phyloP scores from a whole-genome alignment of 1,139 yeast species.

The Cylindricascospora bacillispora region DNA sequence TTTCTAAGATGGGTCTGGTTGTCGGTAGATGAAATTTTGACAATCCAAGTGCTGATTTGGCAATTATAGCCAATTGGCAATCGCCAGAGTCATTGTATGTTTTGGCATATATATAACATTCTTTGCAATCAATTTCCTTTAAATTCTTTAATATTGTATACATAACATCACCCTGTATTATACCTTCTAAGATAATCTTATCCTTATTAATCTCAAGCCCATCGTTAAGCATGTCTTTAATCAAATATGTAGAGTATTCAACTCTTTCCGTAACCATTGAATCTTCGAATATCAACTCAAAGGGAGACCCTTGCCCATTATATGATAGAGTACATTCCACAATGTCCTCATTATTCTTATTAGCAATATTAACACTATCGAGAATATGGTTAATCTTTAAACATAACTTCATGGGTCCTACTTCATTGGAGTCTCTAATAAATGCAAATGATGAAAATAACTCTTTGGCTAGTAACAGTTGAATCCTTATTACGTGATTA shows the following conservation, averaged over 20 bases:
- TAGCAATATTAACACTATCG: slow-evolving; percentile 35
- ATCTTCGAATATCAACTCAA: slow-evolving; percentile 62
- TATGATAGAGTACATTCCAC: slow-evolving; percentile 39
- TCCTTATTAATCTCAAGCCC: slow-evolving; percentile 38
- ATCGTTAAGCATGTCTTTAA: slow-evolving; percentile 28
- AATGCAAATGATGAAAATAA: slow-evolving; percentile 24
- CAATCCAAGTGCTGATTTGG: slow-evolving; percentile 51
- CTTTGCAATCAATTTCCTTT: slow-evolving; percentile 49
- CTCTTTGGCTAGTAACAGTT: slow-evolving; percentile 21
- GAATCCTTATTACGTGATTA: slow-evolving; percentile 26
- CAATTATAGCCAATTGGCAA: slow-evolving; percentile 35
- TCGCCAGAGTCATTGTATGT: slow-evolving; percentile 13
- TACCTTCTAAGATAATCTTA: slow-evolving; percentile 47
- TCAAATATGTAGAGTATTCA: slow-evolving; percentile 48
- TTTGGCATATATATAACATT: slow-evolving; percentile 40
- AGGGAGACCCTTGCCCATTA: slow-evolving; percentile 49
- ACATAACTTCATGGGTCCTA: slow-evolving; percentile 19
- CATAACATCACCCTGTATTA: slow-evolving; percentile 53
- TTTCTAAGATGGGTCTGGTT: slow-evolving; percentile 49
- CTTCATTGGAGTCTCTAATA: slow-evolving; percentile 8
- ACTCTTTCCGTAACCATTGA: slow-evolving; percentile 54
- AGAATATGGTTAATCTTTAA: slow-evolving; percentile 33
- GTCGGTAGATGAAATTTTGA: slow-evolving; percentile 59
- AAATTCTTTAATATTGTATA: slow-evolving; percentile 56
- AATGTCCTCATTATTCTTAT: slow-evolving; percentile 19